Base-by-base conservation (phyloP, 768 basidiomycete genomes). In the Rhodotorula taiwanensis region DNA sequence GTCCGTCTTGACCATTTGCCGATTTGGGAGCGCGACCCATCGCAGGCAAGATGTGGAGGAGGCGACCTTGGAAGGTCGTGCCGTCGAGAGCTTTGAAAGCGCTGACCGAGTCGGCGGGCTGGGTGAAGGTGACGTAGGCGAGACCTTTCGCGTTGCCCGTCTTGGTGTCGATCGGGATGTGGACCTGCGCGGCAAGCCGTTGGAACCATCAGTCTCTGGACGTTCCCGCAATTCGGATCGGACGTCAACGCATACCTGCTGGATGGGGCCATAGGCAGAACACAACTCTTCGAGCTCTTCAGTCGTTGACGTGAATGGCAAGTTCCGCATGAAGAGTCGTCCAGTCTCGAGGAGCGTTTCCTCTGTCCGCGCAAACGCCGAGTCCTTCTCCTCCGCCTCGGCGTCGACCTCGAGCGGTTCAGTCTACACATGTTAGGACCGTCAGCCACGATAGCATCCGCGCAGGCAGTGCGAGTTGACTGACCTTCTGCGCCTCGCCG, bases 291-390 rank as follows among this genome's bases (percentile, higher is more conserved):
- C 72, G 1, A 98, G 76, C 53, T 95, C 91, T 4, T 79, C 75
- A 23, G 86, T 82, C 11, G 86, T 85, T 60, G 87, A 89, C 0
- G 85, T 82, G 72, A 91, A 98, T 0, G 91, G 80, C n/a, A 99
- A 76, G 73, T 98, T 99, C n/a, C 95, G 89, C 9, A 99, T 78
- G 73, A 98, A 98, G 4, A 98, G 78, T 86, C 2, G 84, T 83
- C 31, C 75, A 70, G 63, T 77, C 76, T 2, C 70, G 27, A 52
- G 43, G 2, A 69, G 41, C 5, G 75, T 68, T 39, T 76, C 70
- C 39, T 80, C 52, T 16, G 41, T 9, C 7, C 36, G 36, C 16
- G 36, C 36, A 9, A 9, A 39, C 36, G 36, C 36, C 36, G 36
- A 39, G 36, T 39, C 36, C 36, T 39, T 39, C 36, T 39, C 36